A percentile compares a stretch with the other conserved stretches of the same genome.
phyloP scores from a whole-genome alignment of 1,284 basidiomycete species.

The Moniliophthora roreri region DNA sequence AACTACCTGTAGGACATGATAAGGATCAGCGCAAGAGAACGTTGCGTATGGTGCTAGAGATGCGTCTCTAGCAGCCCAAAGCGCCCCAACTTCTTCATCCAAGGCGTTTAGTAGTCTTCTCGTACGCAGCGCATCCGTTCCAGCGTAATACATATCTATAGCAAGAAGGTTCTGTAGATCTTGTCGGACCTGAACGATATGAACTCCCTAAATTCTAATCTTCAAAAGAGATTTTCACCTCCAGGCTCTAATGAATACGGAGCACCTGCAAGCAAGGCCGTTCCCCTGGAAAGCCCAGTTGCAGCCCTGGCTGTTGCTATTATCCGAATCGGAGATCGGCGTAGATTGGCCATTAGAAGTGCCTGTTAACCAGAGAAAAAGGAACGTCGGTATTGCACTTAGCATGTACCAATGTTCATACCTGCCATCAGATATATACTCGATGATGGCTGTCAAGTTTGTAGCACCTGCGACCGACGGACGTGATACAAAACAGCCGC shows the following conservation, averaged over 20 bases:
- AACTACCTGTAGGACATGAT: not conserved
- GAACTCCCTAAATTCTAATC: too few species aligned
- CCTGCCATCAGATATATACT: too few species aligned
- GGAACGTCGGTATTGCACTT: too few species aligned
- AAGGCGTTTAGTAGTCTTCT: not conserved
- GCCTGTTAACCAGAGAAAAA: too few species aligned
- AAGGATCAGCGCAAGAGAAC: not conserved
- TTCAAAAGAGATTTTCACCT: too few species aligned
- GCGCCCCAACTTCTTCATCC: not conserved
- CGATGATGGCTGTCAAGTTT: too few species aligned
- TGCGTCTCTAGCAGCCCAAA: constrained; percentile 1
- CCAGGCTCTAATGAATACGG: not conserved
- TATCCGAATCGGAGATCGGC: not conserved
- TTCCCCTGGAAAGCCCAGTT: not conserved
- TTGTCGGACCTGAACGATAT: not conserved
- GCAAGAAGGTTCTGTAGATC: not conserved
- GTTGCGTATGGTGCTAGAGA: not conserved
- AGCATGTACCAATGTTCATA: too few species aligned
- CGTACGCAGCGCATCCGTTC: not conserved
- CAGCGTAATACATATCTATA: not conserved
- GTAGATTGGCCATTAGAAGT: too few species aligned
- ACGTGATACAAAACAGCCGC: too few species aligned
- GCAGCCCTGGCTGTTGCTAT: not conserved
- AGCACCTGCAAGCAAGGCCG: not conserved
- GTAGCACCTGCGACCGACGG: too few species aligned